Evolutionary conservation across 2,329 filamentous ascomycete genomes (phyloP).

Genomic region (Cladophialophora psammophila): DNA sequence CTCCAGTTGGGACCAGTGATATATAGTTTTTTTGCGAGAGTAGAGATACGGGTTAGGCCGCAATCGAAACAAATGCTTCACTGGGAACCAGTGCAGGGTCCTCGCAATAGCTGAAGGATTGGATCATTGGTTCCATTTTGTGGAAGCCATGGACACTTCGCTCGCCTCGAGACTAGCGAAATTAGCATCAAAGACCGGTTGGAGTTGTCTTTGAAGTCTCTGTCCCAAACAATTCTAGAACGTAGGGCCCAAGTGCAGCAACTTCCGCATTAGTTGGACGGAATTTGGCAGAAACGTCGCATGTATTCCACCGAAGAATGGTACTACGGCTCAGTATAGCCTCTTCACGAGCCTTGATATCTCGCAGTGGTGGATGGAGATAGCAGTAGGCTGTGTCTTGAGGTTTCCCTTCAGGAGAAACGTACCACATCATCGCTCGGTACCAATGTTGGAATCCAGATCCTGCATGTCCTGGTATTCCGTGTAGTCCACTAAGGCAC

Average conservation of each 20-base stretch:
- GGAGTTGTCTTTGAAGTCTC: not conserved
- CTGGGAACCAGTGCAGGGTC: slow-evolving; percentile 46
- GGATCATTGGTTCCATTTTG: too few species aligned
- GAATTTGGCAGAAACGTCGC: not conserved
- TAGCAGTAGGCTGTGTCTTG: too few species aligned
- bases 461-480: slow-evolving; percentile 2
- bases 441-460: not conserved
- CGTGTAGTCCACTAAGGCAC: not conserved
- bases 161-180: not conserved
- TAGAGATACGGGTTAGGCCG: slow-evolving; percentile 58
- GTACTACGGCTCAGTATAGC: too few species aligned
- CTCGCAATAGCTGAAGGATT: not conserved
- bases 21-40: slow-evolving; percentile 62
- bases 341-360: too few species aligned
- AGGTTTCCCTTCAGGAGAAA: too few species aligned
- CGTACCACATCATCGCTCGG: not conserved
- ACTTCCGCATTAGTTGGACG: slow-evolving; percentile 3
- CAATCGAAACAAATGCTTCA: not conserved
- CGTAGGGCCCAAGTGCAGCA: not conserved
- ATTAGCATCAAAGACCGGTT: slow-evolving; percentile 1
- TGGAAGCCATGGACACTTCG: too few species aligned
- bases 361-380: too few species aligned
- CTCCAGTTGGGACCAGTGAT: slow-evolving; percentile 53
- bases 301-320: too few species aligned
- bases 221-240: not conserved